phyloP scores from a whole-genome alignment of 192 early-diverging fungal genomes.

The Coemansia sp. region DNA sequence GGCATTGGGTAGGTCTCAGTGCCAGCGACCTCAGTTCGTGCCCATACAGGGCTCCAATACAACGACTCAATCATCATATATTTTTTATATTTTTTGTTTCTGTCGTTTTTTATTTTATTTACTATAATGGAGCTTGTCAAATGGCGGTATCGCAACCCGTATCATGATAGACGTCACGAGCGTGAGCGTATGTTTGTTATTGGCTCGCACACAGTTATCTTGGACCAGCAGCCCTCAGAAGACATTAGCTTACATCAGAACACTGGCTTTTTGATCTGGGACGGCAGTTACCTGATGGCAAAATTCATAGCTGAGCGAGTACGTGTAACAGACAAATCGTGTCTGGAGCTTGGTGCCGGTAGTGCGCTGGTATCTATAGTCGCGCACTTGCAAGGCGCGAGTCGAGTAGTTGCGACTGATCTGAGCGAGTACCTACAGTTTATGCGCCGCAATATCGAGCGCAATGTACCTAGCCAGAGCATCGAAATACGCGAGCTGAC shows the following conservation, averaged over 20 bases:
- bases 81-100: no score
- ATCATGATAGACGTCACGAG: conserved; percentile 12
- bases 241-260: conserved; percentile 21
- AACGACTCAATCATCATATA: no score
- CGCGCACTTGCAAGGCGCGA: background rate
- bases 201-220: conserved; percentile 20
- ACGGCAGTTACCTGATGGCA: conserved; percentile 31
- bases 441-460: conserved; percentile 13
- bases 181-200: conserved; percentile 18
- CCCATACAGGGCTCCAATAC: no score
- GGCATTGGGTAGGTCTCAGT: no score
- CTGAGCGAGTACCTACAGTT: conserved; percentile 15
- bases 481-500: conserved; percentile 17
- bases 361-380: background rate
- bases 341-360: background rate
- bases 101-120: background rate
- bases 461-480: background rate
- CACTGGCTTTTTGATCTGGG: conserved; percentile 35
- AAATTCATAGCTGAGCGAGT: conserved; percentile 15
- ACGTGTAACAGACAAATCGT: background rate
- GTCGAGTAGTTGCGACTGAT: conserved; percentile 21
- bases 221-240: conserved; percentile 15
- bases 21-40: no score
- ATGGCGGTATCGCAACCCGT: conserved; percentile 7
- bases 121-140: background rate